Base-by-base conservation (phyloP, 768 basidiomycete genomes). In the Lactarius tabidus region DNA sequence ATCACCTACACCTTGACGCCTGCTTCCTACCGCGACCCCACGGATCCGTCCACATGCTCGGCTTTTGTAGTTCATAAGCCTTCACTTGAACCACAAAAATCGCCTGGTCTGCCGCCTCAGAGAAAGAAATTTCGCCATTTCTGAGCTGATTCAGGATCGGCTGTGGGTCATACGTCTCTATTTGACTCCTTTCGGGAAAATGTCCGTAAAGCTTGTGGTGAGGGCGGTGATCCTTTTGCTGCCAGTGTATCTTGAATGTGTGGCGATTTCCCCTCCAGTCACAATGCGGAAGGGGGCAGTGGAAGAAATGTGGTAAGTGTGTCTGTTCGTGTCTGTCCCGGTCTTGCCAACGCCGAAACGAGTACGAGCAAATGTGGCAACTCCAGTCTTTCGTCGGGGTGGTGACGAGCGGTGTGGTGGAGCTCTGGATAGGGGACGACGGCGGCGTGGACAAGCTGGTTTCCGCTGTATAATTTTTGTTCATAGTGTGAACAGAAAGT, bases 81-180 rank as follows among this genome's bases (percentile, higher is more conserved):
- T n/a, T 64, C 29, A 5, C 12, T 35, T 33, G 31, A 14, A 64
- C 57, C 14, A 43, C 6, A 26, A 15, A 8, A 3, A 5, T 14
- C n/a, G 63, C 48, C 3, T 54, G 28, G 17, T 0, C 48, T 23
- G 23, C 48, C 14, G 23, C 23, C 14, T 48, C 23, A 26, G 10
- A 8, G 4, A 5, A n/a, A 12, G 45, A 0, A 26, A 48, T 23
- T 20, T 28, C 14, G 29, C 31, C 26, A 20, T 6, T 20, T 29
- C 7, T 54, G 18, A 31, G 10, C 31, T 20, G 14, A 10, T n/a
- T 10, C 29, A 33, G 20, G 53, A 54, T 8, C 6, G 18, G 51
- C 57, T 51, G 28, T 1, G 29, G 51, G 20, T 64, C 23, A 10
- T 64, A 64, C 20, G 59, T 64, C 39, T 43, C 48, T 3, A n/a